Base-by-base conservation (phyloP, 1,139 yeast genomes). In the Suhomyces bolitotheri region DNA sequence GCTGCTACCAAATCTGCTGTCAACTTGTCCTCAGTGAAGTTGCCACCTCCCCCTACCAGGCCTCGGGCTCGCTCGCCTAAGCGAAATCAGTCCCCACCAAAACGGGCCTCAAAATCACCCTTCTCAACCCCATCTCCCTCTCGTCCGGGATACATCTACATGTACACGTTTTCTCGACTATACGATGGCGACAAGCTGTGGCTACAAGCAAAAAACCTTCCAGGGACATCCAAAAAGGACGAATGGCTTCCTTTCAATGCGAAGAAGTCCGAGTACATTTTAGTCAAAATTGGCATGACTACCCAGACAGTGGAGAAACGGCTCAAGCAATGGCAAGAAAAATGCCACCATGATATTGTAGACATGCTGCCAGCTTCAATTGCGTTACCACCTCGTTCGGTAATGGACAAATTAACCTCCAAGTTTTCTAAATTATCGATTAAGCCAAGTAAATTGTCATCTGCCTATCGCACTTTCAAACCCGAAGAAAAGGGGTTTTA, bases 221-320 rank as follows among this genome's bases (percentile, higher is more conserved):
- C 71, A 9, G 43, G 54, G 25, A 33, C 54, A 4, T 27, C 49
- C 5, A 39, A 63, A 26, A 43, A 46, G 16, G 53, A 58, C 34
- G 33, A 57, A 36, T 56, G 73, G 70, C 50, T 51, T 5, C 47
- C 58, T 4, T 72, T 73, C 45, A 56, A 73, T 24, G 62, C 77
- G 1, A 60, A 56, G 27, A 58, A 60, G 26, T 62, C 67, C 16
- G 51, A 57, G 7, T 60, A 63, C 31, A 64, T 74, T 2, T 56
- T 78, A 16, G 55, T 79, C 12, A 79, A 79, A 40, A 70, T 79
- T 4, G 85, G 85, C 0, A 68, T 66, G 66, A 79, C 85, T 0
- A 67, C 76, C 2, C 71, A 69, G 27, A 52, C 62, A 0, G 80
- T 78, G 0, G 41, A 43, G 5, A 49, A 48, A 2, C 52, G 85